Conservation (phyloP, 805 yeast species). For the Brettanomyces bruxellensis region DNA sequence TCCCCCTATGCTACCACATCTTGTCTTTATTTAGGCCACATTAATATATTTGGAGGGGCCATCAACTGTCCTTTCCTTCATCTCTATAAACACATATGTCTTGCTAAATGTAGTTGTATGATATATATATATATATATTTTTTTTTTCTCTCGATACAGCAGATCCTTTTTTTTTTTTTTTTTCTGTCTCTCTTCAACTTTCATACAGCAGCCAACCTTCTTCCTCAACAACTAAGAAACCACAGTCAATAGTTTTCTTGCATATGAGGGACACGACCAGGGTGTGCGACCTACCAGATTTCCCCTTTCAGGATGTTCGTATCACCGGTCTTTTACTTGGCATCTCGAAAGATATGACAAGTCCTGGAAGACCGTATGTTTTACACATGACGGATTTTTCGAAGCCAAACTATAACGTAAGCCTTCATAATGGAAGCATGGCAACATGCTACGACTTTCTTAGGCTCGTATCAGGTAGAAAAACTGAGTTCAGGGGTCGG, state of each 20-base stretch:
- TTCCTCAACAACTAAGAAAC: no score
- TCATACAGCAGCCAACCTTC: no score
- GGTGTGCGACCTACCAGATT: constrained; percentile 1
- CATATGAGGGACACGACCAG: constrained; percentile 3
- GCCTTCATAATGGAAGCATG: neutral
- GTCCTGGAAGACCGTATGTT: constrained; percentile 8
- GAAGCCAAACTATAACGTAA: neutral
- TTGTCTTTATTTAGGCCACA: neutral
- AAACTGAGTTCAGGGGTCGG: neutral
- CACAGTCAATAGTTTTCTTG: no score
- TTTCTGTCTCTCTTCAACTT: no score
- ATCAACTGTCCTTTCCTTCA: constrained; percentile 3
- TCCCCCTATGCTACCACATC: neutral
- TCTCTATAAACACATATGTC: no score
- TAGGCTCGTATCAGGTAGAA: neutral
- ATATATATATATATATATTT: no score
- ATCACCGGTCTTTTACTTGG: constrained; percentile 15
- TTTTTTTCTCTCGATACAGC: no score
- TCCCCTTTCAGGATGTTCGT: constrained; percentile 4
- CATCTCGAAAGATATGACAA: constrained; percentile 6
- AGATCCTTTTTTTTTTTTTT: no score
- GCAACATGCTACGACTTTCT: constrained; percentile 1
- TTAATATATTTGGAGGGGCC: neutral
- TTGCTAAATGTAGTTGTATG: no score
- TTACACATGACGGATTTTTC: constrained; percentile 19